Percentiles rank a stretch among this genome's conserved stretches.
Conservation (phyloP, 2,329 filamentous ascomycete genomes). For the Torrubiellomyces zombiae region DNA sequence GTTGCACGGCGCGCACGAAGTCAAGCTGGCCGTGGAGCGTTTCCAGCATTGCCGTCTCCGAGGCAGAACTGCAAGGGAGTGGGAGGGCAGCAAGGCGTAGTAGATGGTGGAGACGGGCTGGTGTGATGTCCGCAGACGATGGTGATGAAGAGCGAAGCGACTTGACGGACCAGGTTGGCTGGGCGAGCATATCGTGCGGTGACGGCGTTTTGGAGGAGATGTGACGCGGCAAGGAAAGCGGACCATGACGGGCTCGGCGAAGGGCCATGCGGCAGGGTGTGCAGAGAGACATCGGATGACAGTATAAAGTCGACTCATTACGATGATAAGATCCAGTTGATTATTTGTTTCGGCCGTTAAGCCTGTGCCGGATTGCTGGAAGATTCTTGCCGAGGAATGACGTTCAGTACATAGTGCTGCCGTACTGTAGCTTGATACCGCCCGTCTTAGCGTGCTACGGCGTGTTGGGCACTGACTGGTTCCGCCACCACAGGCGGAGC, state of each 20-base stretch:
- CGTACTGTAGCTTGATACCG: no score
- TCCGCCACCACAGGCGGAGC: no score
- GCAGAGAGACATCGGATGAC: slow-evolving; percentile 13
- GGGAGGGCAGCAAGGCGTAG: slow-evolving; percentile 82
- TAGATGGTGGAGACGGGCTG: slow-evolving; percentile 61
- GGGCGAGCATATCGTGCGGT: slow-evolving; percentile 37
- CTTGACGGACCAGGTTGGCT: slow-evolving; percentile 70
- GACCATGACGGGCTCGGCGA: slow-evolving; percentile 7
- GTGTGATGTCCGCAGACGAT: slow-evolving; percentile 33
- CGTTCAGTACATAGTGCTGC: no score
- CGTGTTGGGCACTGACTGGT: no score
- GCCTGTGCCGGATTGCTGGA: no score
- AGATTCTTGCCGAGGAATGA: no score
- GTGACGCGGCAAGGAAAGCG: slow-evolving; percentile 2
- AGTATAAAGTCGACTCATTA: neutral
- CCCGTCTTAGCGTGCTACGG: no score
- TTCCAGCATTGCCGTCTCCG: slow-evolving; percentile 54
- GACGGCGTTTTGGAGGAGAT: slow-evolving; percentile 5
- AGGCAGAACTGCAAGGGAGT: slow-evolving; percentile 40
- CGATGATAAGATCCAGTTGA: no score
- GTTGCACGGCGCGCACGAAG: slow-evolving; percentile 78
- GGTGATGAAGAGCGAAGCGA: slow-evolving; percentile 31
- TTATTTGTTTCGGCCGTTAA: no score
- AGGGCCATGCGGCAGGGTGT: slow-evolving; percentile 13
- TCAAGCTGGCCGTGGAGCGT: slow-evolving; percentile 70